A percentile compares a stretch with the other conserved stretches of the same genome.
These are phyloP conservation scores for Pythium utonaiense DNA, from an alignment of 352 stramenopile species.

Conservation along the genomic window DNA sequence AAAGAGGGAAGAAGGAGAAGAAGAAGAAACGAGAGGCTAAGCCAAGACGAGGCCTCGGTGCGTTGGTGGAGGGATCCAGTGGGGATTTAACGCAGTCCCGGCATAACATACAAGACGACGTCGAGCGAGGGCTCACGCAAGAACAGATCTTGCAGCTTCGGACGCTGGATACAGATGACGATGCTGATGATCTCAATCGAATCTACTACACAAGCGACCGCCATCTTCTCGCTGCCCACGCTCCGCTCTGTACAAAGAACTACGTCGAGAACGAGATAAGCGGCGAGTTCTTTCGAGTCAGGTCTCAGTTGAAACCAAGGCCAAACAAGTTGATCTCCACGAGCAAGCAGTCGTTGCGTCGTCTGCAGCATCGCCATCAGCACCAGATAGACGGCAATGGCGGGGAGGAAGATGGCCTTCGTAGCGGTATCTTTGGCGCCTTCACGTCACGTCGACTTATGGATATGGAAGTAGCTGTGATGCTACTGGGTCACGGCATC, in stretches of 20 bases:
- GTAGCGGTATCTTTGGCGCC: not conserved
- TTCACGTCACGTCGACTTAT: constrained; percentile 13
- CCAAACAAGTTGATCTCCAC: constrained; percentile 4
- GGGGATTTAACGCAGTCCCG: not conserved
- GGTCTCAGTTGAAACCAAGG: not conserved
- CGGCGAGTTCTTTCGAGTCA: constrained; percentile 58
- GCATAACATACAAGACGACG: not conserved
- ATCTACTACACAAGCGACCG: not conserved
- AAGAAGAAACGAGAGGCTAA: not conserved
- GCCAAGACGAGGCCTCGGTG: not conserved
- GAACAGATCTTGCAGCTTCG: constrained; percentile 23
- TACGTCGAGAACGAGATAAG: constrained; percentile 55
- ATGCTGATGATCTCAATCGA: constrained; percentile 4
- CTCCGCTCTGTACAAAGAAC: not conserved
- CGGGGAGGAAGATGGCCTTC: constrained; percentile 5
- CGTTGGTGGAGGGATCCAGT: not conserved
- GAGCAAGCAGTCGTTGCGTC: constrained; percentile 7
- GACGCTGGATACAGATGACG: constrained; percentile 7
- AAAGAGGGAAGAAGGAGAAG: not conserved
- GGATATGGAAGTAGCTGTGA: constrained; percentile 39
- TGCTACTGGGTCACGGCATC: constrained; percentile 50
- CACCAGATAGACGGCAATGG: not conserved
- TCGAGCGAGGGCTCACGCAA: constrained; percentile 10
- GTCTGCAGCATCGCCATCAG: constrained; percentile 1
- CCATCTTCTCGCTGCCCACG: not conserved